phyloP scores from a whole-genome alignment of 2,329 filamentous ascomycete species.

The Aspergillus sp. region DNA sequence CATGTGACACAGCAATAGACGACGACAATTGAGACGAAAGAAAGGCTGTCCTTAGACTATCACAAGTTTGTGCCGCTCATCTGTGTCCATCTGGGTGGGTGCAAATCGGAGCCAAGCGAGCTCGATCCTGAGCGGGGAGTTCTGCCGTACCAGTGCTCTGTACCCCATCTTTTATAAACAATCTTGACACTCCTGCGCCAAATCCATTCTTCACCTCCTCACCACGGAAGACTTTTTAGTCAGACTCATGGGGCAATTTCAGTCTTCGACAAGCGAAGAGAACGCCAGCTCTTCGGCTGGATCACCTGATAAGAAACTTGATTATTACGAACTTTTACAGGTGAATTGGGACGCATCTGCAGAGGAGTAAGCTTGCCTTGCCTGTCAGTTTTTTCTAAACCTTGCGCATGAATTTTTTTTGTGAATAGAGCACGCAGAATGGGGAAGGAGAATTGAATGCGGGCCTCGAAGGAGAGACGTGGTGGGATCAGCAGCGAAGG shows the following conservation, averaged over 20 bases:
- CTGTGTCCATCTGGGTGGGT: background rate
- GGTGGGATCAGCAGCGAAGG: background rate
- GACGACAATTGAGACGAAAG: background rate
- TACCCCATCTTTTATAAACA: background rate
- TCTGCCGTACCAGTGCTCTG: background rate
- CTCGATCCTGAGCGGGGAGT: background rate
- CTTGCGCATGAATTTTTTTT: background rate
- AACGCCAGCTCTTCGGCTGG: constrained; percentile 21
- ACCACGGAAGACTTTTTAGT: background rate
- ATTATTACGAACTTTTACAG: constrained; percentile 75
- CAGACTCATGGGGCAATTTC: constrained; percentile 45
- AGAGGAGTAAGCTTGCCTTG: constrained; percentile 65
- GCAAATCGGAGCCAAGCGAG: background rate
- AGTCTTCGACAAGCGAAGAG: constrained; percentile 39
- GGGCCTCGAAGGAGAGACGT: no score
- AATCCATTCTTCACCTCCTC: background rate
- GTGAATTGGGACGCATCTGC: constrained; percentile 72
- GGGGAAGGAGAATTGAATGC: background rate
- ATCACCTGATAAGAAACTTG: constrained; percentile 34
- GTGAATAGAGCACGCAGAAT: background rate
- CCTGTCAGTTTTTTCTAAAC: background rate
- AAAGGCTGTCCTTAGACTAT: background rate
- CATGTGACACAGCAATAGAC: constrained; percentile 7
- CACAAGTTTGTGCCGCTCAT: background rate
- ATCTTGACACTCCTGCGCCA: background rate